Conservation (phyloP, 1,284 basidiomycete genomes). For the Apiotrichum siamense region DNA sequence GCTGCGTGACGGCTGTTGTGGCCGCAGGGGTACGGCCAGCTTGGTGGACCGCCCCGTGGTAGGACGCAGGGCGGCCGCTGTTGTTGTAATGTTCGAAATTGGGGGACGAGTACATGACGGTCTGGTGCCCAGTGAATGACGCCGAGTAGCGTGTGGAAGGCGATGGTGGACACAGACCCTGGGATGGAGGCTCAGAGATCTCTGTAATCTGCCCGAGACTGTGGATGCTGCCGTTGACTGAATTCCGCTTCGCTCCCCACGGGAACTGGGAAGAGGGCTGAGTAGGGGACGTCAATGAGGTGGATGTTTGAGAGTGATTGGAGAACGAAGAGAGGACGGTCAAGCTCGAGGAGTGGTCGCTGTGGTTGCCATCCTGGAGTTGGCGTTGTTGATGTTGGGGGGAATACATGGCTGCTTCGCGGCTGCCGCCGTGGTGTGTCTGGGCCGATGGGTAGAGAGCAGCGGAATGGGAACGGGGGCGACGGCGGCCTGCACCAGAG, state of each 20-base stretch:
- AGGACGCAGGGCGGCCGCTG: neutral
- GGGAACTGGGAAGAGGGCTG: neutral
- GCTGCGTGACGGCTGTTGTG: neutral
- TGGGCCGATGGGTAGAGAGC: too few relatives aligned
- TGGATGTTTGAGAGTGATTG: slow-evolving; percentile 1
- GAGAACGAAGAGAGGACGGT: neutral
- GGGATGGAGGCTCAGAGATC: neutral
- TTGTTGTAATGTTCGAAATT: neutral
- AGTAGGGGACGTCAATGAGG: slow-evolving; percentile 1
- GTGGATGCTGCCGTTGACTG: neutral
- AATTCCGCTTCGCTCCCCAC: neutral
- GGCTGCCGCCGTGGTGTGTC: too few relatives aligned
- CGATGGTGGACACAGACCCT: neutral
- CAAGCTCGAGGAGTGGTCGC: neutral
- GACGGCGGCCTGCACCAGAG: too few relatives aligned
- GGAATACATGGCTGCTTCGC: neutral
- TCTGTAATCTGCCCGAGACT: neutral
- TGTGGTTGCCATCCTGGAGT: neutral
- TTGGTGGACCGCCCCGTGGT: neutral
- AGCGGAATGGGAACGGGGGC: too few relatives aligned
- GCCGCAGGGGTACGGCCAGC: neutral
- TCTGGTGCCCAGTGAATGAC: neutral
- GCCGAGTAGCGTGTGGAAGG: neutral
- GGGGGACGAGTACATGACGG: neutral
- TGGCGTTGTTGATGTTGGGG: neutral